These are phyloP conservation scores for Daldinia grandis DNA, from an alignment of 495 filamentous ascomycete species.

Conservation along the genomic window DNA sequence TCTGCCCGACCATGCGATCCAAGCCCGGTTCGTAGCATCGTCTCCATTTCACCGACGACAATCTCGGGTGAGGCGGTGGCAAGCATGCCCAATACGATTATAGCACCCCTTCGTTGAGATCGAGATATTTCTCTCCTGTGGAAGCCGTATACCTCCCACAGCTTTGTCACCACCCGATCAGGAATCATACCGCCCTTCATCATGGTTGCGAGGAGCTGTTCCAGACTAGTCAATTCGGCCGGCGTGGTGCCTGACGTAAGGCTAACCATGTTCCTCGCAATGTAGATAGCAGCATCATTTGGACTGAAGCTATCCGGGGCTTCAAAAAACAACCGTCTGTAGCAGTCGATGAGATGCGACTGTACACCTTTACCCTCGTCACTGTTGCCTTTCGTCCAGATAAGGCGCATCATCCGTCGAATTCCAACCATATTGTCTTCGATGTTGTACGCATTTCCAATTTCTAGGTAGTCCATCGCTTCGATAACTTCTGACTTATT, in stretches of 20 bases:
- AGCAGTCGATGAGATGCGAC: conserved; percentile 95
- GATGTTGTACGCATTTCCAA: conserved; percentile 93
- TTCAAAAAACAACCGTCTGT: conserved; percentile 94
- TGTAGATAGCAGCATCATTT: conserved; percentile 94
- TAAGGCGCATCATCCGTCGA: conserved; percentile 90
- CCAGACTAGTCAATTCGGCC: conserved; percentile 92
- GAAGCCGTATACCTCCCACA: conserved; percentile 97
- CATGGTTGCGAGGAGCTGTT: conserved; percentile 95
- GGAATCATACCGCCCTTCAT: conserved; percentile 90
- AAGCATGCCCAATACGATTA: conserved; percentile 97
- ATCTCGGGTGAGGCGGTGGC: conserved; percentile 92
- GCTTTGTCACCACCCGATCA: conserved; percentile 85
- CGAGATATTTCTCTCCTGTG: conserved; percentile 92
- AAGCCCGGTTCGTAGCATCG: conserved; percentile 89
- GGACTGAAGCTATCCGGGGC: conserved; percentile 84
- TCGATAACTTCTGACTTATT: conserved; percentile 99
- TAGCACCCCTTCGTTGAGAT: conserved; percentile 89
- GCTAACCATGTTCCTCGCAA: conserved; percentile 98
- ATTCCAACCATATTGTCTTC: conserved; percentile 91
- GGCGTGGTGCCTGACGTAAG: conserved; percentile 94
- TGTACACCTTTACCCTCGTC: conserved; percentile 99
- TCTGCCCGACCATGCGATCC: conserved; percentile 81
- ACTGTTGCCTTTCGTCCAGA: conserved; percentile 99
- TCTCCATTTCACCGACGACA: conserved; percentile 91
- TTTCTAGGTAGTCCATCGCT: conserved; percentile 98